These are phyloP conservation scores for Potentilla sterilis DNA, from an alignment of 306 rosid genomes.

Conservation along the genomic window DNA sequence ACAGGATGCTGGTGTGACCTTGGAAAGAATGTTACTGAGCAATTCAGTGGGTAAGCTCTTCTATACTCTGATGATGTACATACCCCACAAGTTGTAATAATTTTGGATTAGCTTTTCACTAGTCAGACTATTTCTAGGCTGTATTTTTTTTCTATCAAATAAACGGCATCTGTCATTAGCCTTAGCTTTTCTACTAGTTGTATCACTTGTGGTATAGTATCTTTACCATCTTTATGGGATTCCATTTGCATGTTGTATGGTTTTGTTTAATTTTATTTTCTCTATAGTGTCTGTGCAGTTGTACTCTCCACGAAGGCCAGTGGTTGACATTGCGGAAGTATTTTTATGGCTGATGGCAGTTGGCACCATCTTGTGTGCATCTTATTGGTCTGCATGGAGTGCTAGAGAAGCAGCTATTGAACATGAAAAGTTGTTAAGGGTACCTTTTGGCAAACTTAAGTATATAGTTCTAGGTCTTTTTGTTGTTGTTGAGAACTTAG, in stretches of 20 bases:
- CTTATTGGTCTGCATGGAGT: conserved; percentile 97
- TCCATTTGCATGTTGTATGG: neutral
- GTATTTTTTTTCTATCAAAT: neutral
- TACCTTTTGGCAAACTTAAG: conserved; percentile 27
- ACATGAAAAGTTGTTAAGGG: conserved; percentile 70
- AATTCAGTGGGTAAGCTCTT: conserved; percentile 55
- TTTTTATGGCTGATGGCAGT: conserved; percentile 96
- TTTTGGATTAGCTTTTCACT: neutral
- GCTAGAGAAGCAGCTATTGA: conserved; percentile 74
- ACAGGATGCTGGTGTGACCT: conserved; percentile 75
- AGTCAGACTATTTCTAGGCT: neutral
- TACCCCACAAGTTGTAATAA: neutral
- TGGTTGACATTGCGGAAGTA: conserved; percentile 89
- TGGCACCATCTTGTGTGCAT: conserved; percentile 83
- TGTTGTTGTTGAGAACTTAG: too few relatives aligned
- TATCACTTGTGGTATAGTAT: neutral
- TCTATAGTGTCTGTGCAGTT: conserved; percentile 88
- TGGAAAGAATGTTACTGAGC: conserved; percentile 59
- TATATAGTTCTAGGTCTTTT: neutral
- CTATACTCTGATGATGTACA: conserved; percentile 11
- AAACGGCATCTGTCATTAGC: neutral
- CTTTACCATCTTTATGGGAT: neutral
- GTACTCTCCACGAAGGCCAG: conserved; percentile 79
- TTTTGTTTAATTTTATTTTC: conserved; percentile 11
- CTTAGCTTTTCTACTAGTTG: conserved; percentile 1